Evolutionary conservation across 306 rosid species (phyloP), one percentile per base, ranked within the genome.

Genomic region (Benincasa hispida): DNA sequence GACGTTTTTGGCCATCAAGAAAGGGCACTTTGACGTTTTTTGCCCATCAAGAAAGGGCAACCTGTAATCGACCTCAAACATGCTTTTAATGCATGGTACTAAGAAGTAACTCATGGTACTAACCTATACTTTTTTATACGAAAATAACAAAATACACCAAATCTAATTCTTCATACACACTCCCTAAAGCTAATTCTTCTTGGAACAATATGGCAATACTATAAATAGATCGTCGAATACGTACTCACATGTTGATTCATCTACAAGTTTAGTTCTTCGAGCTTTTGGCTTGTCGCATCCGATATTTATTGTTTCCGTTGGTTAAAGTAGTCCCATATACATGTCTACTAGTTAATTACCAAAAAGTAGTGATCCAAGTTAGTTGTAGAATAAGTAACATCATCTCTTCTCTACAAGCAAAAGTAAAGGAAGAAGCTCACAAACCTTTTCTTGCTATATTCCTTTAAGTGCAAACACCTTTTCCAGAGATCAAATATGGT

Each of bases 161-260:
- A 2, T 30, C 34, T 30, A 30, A 30, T 30, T 30, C 34, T 30
- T 30, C 47, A 63, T 17, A 63, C 72, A 63, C 25, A 24, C 72
- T 63, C 47, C 48, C 13, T 14, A 63, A 37, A 37, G 28, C 74
- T 37, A 67, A 39, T 67, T 32, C 53, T 39, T 67, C 51, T 41
- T 39, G n/a, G 53, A 67, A 39, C 19, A 21, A 67, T 65, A 65
- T 39, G 11, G 15, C 10, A 19, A 67, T 66, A 21, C 51, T 10
- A 21, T 22, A 21, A 39, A 67, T 21, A 39, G 19, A 39, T n/a
- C 21, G 53, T n/a, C 5, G 32, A n/a, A 28, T 19, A 37, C 60
- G 62, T 77, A 90, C 96, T 88, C 88, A 94, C 97, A 77, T 92
- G 86, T 76, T 94, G 99, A 84, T 92, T 96, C 95, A 94, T 92